phyloP scores from a whole-genome alignment of 2,329 filamentous ascomycete genomes.

The Pseudohalonectria lignicola region DNA sequence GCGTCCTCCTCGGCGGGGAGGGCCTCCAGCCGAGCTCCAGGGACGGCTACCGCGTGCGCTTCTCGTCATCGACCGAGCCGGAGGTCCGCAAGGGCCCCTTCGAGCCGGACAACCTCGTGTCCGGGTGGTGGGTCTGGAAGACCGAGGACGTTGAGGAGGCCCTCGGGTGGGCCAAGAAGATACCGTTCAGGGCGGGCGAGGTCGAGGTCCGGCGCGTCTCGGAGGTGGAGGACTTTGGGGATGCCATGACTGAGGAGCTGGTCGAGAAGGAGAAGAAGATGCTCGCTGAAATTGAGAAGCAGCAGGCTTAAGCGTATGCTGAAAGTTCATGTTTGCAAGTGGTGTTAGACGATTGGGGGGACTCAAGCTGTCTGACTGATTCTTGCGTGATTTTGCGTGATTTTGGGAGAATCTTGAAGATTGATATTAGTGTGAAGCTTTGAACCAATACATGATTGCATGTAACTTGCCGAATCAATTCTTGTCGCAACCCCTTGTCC shows the following conservation, averaged over 20 bases:
- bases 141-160: conserved; percentile 16
- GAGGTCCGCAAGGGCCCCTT: conserved; percentile 16
- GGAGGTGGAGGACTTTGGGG: not conserved
- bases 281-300: not conserved
- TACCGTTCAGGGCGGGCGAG: conserved; percentile 10
- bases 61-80: conserved; percentile 8
- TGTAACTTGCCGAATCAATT: no score
- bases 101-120: conserved; percentile 15
- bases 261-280: not conserved
- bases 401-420: no score
- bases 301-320: no score
- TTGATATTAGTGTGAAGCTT: no score
- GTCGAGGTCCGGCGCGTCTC: not conserved
- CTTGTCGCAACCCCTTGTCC: no score
- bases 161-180: conserved; percentile 17
- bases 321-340: no score
- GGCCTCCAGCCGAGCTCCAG: conserved; percentile 15
- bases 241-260: not conserved
- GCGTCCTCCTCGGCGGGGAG: conserved; percentile 14
- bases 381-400: no score
- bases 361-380: no score
- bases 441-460: no score
- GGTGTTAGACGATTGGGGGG: no score
- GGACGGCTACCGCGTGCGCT: conserved; percentile 14
- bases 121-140: conserved; percentile 20